These are phyloP conservation scores for Melanopsichium pennsylvanicum DNA, from an alignment of 1,284 basidiomycete species.

Conservation along the genomic window DNA sequence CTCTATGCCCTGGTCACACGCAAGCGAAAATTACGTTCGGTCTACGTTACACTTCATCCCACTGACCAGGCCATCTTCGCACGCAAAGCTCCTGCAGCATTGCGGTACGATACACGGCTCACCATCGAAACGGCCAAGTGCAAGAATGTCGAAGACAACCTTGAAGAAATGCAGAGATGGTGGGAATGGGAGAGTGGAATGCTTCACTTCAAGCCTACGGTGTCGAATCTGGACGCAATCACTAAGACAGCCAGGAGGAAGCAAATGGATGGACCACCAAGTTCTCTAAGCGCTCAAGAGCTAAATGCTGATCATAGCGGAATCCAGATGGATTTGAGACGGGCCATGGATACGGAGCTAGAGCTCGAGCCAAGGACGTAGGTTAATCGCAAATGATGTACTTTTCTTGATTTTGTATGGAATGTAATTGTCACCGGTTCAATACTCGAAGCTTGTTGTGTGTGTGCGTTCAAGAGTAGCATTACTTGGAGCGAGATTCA, in stretches of 20 bases:
- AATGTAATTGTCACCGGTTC: too few species aligned
- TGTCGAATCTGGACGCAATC: constrained; percentile 41
- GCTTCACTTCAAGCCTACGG: constrained; percentile 46
- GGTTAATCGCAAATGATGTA: too few species aligned
- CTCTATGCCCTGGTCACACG: constrained; percentile 39
- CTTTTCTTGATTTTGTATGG: not conserved
- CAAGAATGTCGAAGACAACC: constrained; percentile 37
- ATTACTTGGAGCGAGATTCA: too few species aligned
- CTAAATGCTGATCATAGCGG: constrained; percentile 44
- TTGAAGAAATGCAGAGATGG: constrained; percentile 47
- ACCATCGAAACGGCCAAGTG: constrained; percentile 45
- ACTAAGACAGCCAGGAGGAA: constrained; percentile 29
- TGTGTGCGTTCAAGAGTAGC: too few species aligned
- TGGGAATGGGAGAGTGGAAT: constrained; percentile 48
- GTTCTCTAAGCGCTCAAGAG: constrained; percentile 33
- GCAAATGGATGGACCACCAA: constrained; percentile 24
- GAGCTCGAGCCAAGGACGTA: constrained; percentile 30
- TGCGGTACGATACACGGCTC: constrained; percentile 36
- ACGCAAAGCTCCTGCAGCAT: constrained; percentile 30
- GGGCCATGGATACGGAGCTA: constrained; percentile 41
- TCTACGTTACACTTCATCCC: constrained; percentile 43
- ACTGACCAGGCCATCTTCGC: constrained; percentile 49
- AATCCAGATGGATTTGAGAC: constrained; percentile 34
- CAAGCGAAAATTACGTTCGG: constrained; percentile 43
- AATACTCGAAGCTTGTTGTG: too few species aligned